phyloP scores from a whole-genome alignment of 306 rosid genomes.

The Pterocarpus santalinus region DNA sequence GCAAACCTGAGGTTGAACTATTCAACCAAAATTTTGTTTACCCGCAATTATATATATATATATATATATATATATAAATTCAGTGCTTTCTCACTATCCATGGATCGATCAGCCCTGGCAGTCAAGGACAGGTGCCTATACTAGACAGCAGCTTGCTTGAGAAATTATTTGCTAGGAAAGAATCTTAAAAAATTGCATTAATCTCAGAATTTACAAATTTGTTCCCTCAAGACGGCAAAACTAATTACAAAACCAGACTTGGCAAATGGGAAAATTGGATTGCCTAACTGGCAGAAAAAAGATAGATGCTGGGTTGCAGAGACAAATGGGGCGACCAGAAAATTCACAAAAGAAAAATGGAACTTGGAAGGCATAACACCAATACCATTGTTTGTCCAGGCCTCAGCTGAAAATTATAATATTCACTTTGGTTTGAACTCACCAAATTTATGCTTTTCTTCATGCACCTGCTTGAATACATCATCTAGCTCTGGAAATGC shows the following conservation, averaged over 20 bases:
- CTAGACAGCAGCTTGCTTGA: not conserved
- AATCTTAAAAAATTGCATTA: conserved; percentile 43
- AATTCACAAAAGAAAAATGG: conserved; percentile 10
- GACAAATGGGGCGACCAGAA: conserved; percentile 25
- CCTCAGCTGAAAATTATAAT: conserved; percentile 31
- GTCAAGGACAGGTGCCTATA: not conserved
- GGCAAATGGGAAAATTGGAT: conserved; percentile 22
- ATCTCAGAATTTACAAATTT: conserved; percentile 61
- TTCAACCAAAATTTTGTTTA: no score
- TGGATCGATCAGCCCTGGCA: not conserved
- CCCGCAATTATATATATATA: no score
- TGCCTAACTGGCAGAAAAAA: conserved; percentile 31
- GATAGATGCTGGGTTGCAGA: conserved; percentile 39
- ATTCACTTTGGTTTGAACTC: conserved; percentile 56
- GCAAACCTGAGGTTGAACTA: no score
- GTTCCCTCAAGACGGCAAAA: conserved; percentile 44
- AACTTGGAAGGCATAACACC: conserved; percentile 17
- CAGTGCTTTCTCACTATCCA: not conserved
- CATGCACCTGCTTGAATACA: conserved; percentile 79
- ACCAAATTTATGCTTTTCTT: conserved; percentile 79
- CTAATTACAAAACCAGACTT: conserved; percentile 39
- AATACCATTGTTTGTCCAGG: not conserved
- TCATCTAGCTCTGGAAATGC: conserved; percentile 85
- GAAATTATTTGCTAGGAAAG: not conserved
- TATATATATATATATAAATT: no score